Evolutionary conservation across 2,329 filamentous ascomycete species (phyloP), one percentile per base, ranked within the genome.

Genomic region (Myriosclerotinia duriaeana): DNA sequence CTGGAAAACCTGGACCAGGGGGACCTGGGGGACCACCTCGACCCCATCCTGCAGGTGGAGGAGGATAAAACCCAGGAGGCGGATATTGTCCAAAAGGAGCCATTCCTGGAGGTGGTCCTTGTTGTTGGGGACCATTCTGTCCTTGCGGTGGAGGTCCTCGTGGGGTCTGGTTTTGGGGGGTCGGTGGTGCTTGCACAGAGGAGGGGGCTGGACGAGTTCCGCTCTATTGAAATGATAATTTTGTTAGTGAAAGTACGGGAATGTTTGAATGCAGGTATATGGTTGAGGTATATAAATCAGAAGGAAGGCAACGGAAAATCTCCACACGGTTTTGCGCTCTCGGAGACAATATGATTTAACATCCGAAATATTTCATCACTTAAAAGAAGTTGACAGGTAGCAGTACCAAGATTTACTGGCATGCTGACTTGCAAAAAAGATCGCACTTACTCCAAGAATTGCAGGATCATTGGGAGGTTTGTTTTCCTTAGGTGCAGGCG

Each of bases 261-360:
- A 50, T 20, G 67, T 50, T 48, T 69, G 66, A 65, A 72, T 73
- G 64, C 11, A 56, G 56, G 26, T 11, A 54, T 50, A 61, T 61
- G 34, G 12, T 61, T 48, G 5, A 48, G 14, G 14, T 3, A 12
- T 44, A 6, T 56, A 74, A 76, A 88, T 97, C 93, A 97, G 93
- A 97, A 97, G 93, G 93, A 97, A 97, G 93, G 93, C 93, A 97
- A 97, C 93, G 93, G 93, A 97, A 89, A 52, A 90, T 87, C 81
- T 97, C 93, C 89, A 96, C 93, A 97, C 83, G 85, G 85, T 82
- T 87, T 88, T 96, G 93, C 93, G 92, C 92, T 90, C 89, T 89
- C 90, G 90, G 90, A 89, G 89, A 87, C 85, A 86, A 86, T 83
- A 84, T 86, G 84, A 85, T 80, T 96, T 96, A 92, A 95, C 92